Conservation (phyloP, 1,284 basidiomycete genomes). For the Cryptococcus sp. region DNA sequence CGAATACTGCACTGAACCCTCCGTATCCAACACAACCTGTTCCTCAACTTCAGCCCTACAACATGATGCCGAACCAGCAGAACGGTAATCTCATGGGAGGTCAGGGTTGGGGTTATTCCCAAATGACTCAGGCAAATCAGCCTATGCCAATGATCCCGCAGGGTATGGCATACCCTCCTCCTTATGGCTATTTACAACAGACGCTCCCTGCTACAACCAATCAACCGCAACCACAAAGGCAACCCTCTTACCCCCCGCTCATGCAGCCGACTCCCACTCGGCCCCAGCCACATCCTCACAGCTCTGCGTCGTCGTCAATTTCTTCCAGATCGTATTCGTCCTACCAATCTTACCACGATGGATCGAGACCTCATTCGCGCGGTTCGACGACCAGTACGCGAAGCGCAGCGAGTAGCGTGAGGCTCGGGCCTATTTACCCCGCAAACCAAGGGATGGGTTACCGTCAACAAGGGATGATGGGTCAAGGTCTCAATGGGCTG, state of each 20-base stretch:
- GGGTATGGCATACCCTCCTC: constrained; percentile 31
- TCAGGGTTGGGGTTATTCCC: constrained; percentile 15
- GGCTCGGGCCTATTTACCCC: constrained; percentile 46
- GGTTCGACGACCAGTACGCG: constrained; percentile 48
- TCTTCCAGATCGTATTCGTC: constrained; percentile 45
- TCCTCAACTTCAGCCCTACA: constrained; percentile 9
- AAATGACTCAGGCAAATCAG: constrained; percentile 11
- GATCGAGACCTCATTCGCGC: constrained; percentile 46
- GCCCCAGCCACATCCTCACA: constrained; percentile 38
- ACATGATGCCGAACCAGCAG: constrained; percentile 7
- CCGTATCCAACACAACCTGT: constrained; percentile 3
- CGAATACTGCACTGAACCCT: neutral
- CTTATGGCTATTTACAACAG: constrained; percentile 15
- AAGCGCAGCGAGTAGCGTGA: constrained; percentile 44
- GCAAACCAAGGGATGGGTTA: constrained; percentile 31
- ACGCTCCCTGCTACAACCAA: constrained; percentile 7
- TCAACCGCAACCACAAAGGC: constrained; percentile 15
- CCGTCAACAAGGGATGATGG: constrained; percentile 45
- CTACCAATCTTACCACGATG: constrained; percentile 45
- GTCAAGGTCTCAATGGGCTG: constrained; percentile 29
- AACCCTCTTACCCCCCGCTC: constrained; percentile 21
- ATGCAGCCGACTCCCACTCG: constrained; percentile 45
- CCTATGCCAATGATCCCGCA: constrained; percentile 46
- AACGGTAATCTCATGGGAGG: constrained; percentile 3
- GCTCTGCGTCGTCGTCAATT: constrained; percentile 44